A percentile compares a stretch with the other conserved stretches of the same genome.
Evolutionary conservation across 2,329 filamentous ascomycete genomes (phyloP).

Genomic region (Aureobasidium leucospermi): DNA sequence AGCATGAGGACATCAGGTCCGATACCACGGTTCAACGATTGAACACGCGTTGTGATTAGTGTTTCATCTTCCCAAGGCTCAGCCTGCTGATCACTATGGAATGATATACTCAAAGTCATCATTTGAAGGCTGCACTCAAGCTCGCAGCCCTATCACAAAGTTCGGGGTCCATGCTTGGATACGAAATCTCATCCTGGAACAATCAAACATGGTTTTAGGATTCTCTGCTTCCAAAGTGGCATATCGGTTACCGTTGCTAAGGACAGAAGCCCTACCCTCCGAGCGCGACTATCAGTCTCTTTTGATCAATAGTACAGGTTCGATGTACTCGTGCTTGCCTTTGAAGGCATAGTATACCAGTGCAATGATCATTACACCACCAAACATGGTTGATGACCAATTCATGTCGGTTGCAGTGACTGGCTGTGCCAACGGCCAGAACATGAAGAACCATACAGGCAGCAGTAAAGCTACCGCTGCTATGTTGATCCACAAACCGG

Average conservation of each 20-base stretch:
- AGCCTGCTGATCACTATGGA: too few relatives aligned
- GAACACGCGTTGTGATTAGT: too few relatives aligned
- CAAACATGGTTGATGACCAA: constrained; percentile 43
- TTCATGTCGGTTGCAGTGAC: constrained; percentile 41
- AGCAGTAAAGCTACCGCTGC: constrained; percentile 32
- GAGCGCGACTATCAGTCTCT: background rate
- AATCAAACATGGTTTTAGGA: background rate
- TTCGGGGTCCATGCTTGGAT: background rate
- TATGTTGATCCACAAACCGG: constrained; percentile 34
- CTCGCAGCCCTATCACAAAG: too few relatives aligned
- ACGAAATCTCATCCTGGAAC: background rate
- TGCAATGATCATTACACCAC: constrained; percentile 11
- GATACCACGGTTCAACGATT: too few relatives aligned
- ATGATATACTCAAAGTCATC: too few relatives aligned
- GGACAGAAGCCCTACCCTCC: too few relatives aligned
- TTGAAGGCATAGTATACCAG: constrained; percentile 19
- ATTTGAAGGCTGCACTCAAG: too few relatives aligned
- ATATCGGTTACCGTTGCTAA: too few relatives aligned
- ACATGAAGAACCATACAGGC: constrained; percentile 42
- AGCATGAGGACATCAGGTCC: too few relatives aligned
- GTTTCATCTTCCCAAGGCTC: too few relatives aligned
- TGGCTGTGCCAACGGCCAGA: constrained; percentile 37
- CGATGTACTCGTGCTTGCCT: constrained; percentile 24
- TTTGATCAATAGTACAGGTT: background rate
- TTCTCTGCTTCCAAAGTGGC: background rate